These are phyloP conservation scores for Collybia mongolica DNA, from an alignment of 768 basidiomycete species.

Conservation along the genomic window DNA sequence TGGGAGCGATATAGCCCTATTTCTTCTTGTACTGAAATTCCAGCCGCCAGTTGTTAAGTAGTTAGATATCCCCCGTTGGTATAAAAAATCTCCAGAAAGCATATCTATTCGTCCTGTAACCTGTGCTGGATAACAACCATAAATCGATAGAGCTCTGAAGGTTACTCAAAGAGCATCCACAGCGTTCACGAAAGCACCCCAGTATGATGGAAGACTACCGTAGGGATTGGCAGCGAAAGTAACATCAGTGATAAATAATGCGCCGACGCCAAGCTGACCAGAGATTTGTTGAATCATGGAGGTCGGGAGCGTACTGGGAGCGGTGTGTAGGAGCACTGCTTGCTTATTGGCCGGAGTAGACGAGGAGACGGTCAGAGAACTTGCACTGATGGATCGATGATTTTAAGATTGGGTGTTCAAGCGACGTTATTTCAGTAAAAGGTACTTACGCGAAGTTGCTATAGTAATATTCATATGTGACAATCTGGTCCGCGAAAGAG, in stretches of 20 bases:
- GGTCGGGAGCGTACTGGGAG: conserved; percentile 21
- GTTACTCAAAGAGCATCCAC: no score
- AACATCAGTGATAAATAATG: conserved; percentile 28
- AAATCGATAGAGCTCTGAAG: no score
- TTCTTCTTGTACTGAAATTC: no score
- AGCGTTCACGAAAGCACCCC: no score
- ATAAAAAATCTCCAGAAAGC: no score
- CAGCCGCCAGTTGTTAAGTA: no score
- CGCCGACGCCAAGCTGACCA: conserved; percentile 18
- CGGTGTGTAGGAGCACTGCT: conserved; percentile 28
- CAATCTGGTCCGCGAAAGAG: conserved; percentile 25
- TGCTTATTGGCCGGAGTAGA: conserved; percentile 23
- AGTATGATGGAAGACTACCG: no score
- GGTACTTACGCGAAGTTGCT: conserved; percentile 23
- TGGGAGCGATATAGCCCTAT: no score
- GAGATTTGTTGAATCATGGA: conserved; percentile 20
- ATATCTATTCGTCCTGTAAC: no score
- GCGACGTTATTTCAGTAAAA: neutral
- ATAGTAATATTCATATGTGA: conserved; percentile 26
- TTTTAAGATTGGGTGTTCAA: conserved; percentile 9
- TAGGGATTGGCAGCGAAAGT: no score
- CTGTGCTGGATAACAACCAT: no score
- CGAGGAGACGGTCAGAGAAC: conserved; percentile 13
- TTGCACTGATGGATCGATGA: conserved; percentile 7
- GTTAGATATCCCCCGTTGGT: no score